A percentile compares a stretch with the other conserved stretches of the same genome.
phyloP scores from a whole-genome alignment of 2,329 filamentous ascomycete species.

The Mycogone perniciosa region DNA sequence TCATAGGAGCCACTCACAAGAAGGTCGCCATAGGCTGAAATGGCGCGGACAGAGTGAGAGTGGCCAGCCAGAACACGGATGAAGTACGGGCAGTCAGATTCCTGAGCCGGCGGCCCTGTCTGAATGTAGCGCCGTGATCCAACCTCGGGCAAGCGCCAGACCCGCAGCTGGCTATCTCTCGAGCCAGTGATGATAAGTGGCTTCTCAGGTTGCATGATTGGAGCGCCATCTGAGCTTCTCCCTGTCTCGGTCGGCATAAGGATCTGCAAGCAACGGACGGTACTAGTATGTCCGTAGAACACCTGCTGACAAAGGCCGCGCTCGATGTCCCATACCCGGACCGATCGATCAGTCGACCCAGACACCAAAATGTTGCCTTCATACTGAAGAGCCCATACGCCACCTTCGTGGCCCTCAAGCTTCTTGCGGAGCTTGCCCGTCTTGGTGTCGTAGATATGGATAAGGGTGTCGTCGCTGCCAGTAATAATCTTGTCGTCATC shows the following conservation, averaged over 20 bases:
- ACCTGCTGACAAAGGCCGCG: conserved; percentile 87
- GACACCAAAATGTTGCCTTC: conserved; percentile 93
- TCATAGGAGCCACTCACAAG: conserved; percentile 98
- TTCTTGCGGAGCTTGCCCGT: conserved; percentile 79
- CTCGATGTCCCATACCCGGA: conserved; percentile 99
- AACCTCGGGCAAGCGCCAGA: conserved; percentile 86
- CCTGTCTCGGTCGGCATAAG: conserved; percentile 78
- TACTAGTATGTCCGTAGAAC: conserved; percentile 96
- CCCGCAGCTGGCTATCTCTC: conserved; percentile 84
- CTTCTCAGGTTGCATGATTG: conserved; percentile 87
- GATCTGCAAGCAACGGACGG: conserved; percentile 91
- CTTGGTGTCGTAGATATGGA: conserved; percentile 96
- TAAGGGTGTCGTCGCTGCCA: conserved; percentile 93
- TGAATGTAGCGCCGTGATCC: conserved; percentile 74
- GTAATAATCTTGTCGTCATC: conserved; percentile 98
- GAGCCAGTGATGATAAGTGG: conserved; percentile 97
- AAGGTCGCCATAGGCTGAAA: conserved; percentile 89
- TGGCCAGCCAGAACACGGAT: conserved; percentile 82
- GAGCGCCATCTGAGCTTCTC: conserved; percentile 60
- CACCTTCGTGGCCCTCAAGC: conserved; percentile 89
- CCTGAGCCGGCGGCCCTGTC: conserved; percentile 64
- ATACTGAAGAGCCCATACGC: conserved; percentile 96
- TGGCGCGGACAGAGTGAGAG: conserved; percentile 88
- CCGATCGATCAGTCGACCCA: conserved; percentile 90
- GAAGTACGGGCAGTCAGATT: conserved; percentile 88